Base-by-base conservation (phyloP, 768 basidiomycete genomes). In the Pseudohyphozyma bogoriensis region DNA sequence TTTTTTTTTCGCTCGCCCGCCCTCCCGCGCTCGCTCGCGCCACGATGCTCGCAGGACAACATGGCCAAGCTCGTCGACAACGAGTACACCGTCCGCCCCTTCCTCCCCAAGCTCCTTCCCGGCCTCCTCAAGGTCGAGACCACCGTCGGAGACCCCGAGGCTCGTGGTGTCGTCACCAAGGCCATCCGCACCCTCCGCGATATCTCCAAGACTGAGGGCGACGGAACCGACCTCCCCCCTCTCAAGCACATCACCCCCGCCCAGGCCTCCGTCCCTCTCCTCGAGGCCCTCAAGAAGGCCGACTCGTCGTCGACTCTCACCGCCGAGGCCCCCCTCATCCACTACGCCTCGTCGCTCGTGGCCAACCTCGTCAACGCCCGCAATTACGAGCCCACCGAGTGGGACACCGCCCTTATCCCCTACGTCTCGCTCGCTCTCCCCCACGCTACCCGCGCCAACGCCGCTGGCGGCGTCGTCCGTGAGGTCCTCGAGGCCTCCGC, bases 111-210 rank as follows among this genome's bases (percentile, higher is more conserved):
- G 15, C 88, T 92, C 12, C 78, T 91, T 31, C 79, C 84, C 63
- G 91, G 89, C 45, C 79, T 97, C 55, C 45, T 72, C 68, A 97
- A 97, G 83, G 85, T 93, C 66, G 87, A 93, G 80, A 81, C 82
- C 62, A 82, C 86, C 71, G 89, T 97, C 61, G 92, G 89, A 78
- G 95, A 99, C 77, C 95, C 95, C 57, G 95, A 99, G 76, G 95
- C 95, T 49, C 95, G 95, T 76, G 80, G 84, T 60, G 86, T 97
- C 67, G 83, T 92, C 69, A 83, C 81, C 75, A 85, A 84, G 73
- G 93, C 95, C 60, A 95, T 99, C 74, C 82, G 82, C 44, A 99
- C 95, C 68, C 87, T 99, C 72, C 91, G 93, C 72, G 85, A 91
- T 75, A 86, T 95, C 66, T 92, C 89, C 68, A 82, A 97, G 74